Conservation (phyloP, 1,139 yeast genomes). For the Nakaseomyces bracarensis region DNA sequence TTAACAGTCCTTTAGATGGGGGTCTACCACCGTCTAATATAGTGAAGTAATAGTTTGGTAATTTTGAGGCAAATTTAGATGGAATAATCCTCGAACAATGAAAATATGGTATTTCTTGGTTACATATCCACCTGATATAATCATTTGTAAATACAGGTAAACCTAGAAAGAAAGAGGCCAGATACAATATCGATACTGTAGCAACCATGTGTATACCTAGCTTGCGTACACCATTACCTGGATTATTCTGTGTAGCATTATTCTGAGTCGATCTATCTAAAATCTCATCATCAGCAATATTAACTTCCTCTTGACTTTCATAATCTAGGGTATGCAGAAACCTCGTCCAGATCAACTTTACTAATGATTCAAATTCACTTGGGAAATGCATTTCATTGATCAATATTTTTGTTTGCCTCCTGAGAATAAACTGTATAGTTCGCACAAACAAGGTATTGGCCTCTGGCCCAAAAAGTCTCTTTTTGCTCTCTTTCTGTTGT, state of each 20-base stretch:
- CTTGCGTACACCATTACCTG: constrained; percentile 7
- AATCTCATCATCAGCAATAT: constrained; percentile 6
- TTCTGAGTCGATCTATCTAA: not conserved
- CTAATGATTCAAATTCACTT: constrained; percentile 36
- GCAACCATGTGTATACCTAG: constrained; percentile 20
- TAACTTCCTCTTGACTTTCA: constrained; percentile 27
- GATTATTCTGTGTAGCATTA: not conserved
- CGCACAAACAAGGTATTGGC: constrained; percentile 42
- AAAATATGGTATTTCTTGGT: constrained; percentile 23
- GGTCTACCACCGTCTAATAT: constrained; percentile 25
- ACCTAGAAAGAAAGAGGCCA: constrained; percentile 24
- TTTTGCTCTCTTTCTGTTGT: constrained; percentile 18
- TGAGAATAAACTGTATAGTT: constrained; percentile 49
- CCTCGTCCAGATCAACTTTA: constrained; percentile 46
- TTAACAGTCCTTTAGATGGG: constrained; percentile 22
- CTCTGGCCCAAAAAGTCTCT: constrained; percentile 44
- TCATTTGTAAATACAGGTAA: constrained; percentile 26
- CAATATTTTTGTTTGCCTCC: constrained; percentile 41
- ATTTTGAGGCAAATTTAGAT: constrained; percentile 19
- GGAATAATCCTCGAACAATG: constrained; percentile 24
- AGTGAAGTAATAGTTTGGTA: constrained; percentile 29
- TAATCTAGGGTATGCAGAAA: constrained; percentile 30
- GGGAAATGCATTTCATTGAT: constrained; percentile 32
- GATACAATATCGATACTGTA: constrained; percentile 23
- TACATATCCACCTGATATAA: constrained; percentile 23